Percentiles rank a stretch among this genome's conserved stretches.
Evolutionary conservation across 805 yeast genomes (phyloP).

Genomic region (Wickerhamomyces sydowiorum): DNA sequence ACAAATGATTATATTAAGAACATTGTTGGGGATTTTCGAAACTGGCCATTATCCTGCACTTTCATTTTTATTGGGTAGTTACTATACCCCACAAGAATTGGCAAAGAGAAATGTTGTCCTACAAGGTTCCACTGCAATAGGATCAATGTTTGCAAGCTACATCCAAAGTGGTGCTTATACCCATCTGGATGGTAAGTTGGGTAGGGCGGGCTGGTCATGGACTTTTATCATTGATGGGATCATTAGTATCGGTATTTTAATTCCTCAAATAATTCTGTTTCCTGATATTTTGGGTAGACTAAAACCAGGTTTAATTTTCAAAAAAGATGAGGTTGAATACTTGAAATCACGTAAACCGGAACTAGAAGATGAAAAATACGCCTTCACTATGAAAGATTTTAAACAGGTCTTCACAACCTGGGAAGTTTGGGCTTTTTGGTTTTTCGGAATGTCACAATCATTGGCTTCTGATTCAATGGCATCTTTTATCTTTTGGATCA

Average conservation of each 20-base stretch:
- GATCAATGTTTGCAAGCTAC: constrained; percentile 39
- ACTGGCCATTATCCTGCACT: constrained; percentile 46
- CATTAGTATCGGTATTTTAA: constrained; percentile 46
- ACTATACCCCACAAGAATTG: constrained; percentile 43
- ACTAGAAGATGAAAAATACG: constrained; percentile 2
- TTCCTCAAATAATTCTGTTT: constrained; percentile 45
- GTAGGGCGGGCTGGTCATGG: constrained; percentile 58
- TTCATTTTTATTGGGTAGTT: constrained; percentile 41
- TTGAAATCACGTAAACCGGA: constrained; percentile 5
- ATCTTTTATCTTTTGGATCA: constrained; percentile 6
- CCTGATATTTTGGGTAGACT: constrained; percentile 38
- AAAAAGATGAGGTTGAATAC: constrained; percentile 2
- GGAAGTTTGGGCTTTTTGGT: constrained; percentile 6
- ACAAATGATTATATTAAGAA: constrained; percentile 44
- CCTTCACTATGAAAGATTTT: not conserved
- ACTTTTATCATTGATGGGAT: constrained; percentile 53
- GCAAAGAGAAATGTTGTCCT: constrained; percentile 47
- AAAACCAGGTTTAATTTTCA: constrained; percentile 24
- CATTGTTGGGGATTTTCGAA: constrained; percentile 52
- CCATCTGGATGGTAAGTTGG: constrained; percentile 33
- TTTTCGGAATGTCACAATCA: constrained; percentile 1
- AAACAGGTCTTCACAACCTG: constrained; percentile 1
- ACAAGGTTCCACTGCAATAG: constrained; percentile 48
- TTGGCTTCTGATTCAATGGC: constrained; percentile 3
- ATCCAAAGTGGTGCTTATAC: constrained; percentile 6